Evolutionary conservation across 2,329 filamentous ascomycete genomes (phyloP).

Genomic region (Thermomyces lanuginosus): DNA sequence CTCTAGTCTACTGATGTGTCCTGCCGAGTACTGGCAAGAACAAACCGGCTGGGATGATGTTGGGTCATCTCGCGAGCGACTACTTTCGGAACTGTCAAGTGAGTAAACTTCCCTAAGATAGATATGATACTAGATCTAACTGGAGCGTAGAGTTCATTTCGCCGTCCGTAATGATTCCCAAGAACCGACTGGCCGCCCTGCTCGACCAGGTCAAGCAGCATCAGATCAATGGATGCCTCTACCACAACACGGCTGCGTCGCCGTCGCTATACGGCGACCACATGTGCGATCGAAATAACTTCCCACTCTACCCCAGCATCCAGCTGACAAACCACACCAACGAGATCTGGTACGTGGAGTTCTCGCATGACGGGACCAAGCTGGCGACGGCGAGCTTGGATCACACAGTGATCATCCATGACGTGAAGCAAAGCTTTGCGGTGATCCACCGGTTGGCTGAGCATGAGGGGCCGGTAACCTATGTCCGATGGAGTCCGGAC

Average conservation of each 20-base stretch:
- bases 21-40: constrained; percentile 55
- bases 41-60: constrained; percentile 74
- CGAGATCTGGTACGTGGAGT: constrained; percentile 84
- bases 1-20: constrained; percentile 73
- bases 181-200: constrained; percentile 67
- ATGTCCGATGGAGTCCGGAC: constrained; percentile 83
- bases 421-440: constrained; percentile 49
- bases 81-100: constrained; percentile 77
- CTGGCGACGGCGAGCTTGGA: constrained; percentile 71
- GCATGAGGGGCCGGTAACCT: constrained; percentile 57
- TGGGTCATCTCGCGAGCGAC: constrained; percentile 53
- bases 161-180: constrained; percentile 90
- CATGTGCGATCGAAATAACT: constrained; percentile 59
- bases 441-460: constrained; percentile 46
- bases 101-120: constrained; percentile 19
- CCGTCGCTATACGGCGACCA: constrained; percentile 87
- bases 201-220: constrained; percentile 68
- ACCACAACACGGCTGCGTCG: constrained; percentile 63
- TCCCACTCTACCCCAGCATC: constrained; percentile 54
- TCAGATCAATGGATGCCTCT: constrained; percentile 71
- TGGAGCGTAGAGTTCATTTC: constrained; percentile 59
- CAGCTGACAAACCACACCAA: constrained; percentile 59
- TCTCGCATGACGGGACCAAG: constrained; percentile 71
- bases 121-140: constrained; percentile 12
- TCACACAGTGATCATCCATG: constrained; percentile 63